Conservation (phyloP, 495 filamentous ascomycete species). For the Niebla homalea region DNA sequence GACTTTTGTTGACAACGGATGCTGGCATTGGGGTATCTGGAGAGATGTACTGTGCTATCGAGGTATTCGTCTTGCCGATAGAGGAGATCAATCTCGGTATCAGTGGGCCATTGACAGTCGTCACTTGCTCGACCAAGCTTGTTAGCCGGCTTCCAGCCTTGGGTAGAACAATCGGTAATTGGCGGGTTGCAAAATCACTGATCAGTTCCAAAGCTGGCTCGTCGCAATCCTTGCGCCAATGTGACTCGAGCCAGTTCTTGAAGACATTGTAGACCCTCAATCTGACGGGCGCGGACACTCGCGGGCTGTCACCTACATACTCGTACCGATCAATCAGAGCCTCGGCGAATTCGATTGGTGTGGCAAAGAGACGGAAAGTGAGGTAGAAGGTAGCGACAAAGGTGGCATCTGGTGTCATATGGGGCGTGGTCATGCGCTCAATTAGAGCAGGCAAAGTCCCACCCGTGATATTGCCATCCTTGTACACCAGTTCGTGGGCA, state of each 20-base stretch:
- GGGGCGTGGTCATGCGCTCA: conserved; percentile 84
- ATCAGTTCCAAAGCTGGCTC: conserved; percentile 61
- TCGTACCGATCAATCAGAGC: conserved; percentile 81
- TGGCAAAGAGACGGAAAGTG: conserved; percentile 90
- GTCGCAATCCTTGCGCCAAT: conserved; percentile 81
- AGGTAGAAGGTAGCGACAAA: conserved; percentile 95
- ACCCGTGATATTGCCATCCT: conserved; percentile 87
- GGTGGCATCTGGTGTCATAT: conserved; percentile 81
- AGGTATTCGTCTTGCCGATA: conserved; percentile 74
- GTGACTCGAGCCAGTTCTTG: conserved; percentile 93
- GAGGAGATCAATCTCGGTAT: conserved; percentile 82
- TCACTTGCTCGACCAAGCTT: conserved; percentile 73
- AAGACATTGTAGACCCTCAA: conserved; percentile 91
- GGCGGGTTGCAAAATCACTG: conserved; percentile 59
- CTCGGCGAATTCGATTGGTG: conserved; percentile 64
- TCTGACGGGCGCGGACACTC: conserved; percentile 64
- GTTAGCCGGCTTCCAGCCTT: conserved; percentile 64
- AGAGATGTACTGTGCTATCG: conserved; percentile 52
- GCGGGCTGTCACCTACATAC: conserved; percentile 66
- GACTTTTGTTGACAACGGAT: conserved; percentile 60
- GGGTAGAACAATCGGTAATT: conserved; percentile 53
- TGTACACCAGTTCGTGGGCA: conserved; percentile 78
- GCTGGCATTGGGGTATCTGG: conserved; percentile 58
- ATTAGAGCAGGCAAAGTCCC: conserved; percentile 85
- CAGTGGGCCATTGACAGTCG: conserved; percentile 54